Evolutionary conservation across 2,329 filamentous ascomycete genomes (phyloP).

Genomic region (Fusarium penzigii): DNA sequence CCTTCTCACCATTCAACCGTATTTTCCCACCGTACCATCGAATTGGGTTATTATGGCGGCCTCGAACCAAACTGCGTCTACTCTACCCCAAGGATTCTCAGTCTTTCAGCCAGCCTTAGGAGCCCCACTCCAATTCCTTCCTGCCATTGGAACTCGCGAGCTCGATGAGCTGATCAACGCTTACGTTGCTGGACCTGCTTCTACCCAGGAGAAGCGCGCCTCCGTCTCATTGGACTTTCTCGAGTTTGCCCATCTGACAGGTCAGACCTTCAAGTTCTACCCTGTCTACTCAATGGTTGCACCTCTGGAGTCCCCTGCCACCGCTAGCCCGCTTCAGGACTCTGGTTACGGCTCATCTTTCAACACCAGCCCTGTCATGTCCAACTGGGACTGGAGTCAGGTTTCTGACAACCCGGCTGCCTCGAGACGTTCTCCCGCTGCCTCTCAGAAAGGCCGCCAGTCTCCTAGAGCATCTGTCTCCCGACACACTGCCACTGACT

Average conservation of each 20-base stretch:
- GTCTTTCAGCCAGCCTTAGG: constrained; percentile 61
- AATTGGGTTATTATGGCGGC: constrained; percentile 32
- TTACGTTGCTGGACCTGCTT: constrained; percentile 54
- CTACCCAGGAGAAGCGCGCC: constrained; percentile 60
- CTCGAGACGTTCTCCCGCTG: constrained; percentile 20
- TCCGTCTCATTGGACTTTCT: constrained; percentile 61
- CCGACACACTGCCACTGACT: constrained; percentile 41
- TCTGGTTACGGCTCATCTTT: constrained; percentile 50
- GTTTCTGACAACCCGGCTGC: constrained; percentile 32
- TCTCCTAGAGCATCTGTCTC: constrained; percentile 30
- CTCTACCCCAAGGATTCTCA: constrained; percentile 53
- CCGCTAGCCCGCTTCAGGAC: constrained; percentile 42
- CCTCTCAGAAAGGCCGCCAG: constrained; percentile 28
- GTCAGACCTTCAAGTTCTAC: constrained; percentile 63
- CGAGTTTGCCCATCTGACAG: constrained; percentile 52
- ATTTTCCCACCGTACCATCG: constrained; percentile 8
- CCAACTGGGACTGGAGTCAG: constrained; percentile 50
- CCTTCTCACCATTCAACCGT: constrained; percentile 9
- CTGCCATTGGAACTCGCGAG: constrained; percentile 63
- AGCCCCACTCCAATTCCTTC: constrained; percentile 62
- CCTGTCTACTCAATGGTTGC: constrained; percentile 45
- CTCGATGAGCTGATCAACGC: constrained; percentile 61
- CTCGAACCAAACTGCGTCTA: constrained; percentile 18
- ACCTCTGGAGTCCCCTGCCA: constrained; percentile 45
- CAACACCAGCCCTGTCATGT: constrained; percentile 51